phyloP scores from a whole-genome alignment of 305 asterid genomes.

The Rubia occidens region DNA sequence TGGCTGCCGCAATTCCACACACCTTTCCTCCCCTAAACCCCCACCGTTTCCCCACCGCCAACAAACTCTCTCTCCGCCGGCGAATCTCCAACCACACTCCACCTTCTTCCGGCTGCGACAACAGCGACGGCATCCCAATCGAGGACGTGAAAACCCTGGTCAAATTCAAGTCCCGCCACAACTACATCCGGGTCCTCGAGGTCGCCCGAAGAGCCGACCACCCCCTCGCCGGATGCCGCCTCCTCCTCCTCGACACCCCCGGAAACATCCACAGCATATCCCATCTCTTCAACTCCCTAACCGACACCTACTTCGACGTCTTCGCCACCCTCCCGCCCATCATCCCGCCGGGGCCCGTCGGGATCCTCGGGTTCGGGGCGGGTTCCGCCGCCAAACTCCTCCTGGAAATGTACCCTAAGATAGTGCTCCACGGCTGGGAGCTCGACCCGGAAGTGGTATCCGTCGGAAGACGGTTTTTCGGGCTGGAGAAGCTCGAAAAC shows the following conservation, averaged over 20 bases:
- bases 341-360: slow-evolving; percentile 75
- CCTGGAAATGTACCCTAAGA: slow-evolving; percentile 49
- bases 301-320: slow-evolving; percentile 67
- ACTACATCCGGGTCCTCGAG: slow-evolving; percentile 71
- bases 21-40: neutral
- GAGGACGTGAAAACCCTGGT: slow-evolving; percentile 68
- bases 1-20: neutral
- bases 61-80: neutral
- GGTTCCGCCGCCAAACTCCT: slow-evolving; percentile 62
- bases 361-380: slow-evolving; percentile 83
- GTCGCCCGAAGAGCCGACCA: slow-evolving; percentile 79
- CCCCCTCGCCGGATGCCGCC: slow-evolving; percentile 71
- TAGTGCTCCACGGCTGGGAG: slow-evolving; percentile 66
- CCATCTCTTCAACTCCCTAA: slow-evolving; percentile 46
- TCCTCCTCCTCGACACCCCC: slow-evolving; percentile 77
- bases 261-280: slow-evolving; percentile 96
- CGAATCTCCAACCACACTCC: slow-evolving; percentile 3
- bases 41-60: neutral
- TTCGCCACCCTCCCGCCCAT: slow-evolving; percentile 76
- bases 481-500: slow-evolving; percentile 53
- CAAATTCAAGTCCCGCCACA: slow-evolving; percentile 72
- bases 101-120: slow-evolving; percentile 14
- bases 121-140: slow-evolving; percentile 59
- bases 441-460: slow-evolving; percentile 66
- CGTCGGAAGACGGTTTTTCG: slow-evolving; percentile 66